Evolutionary conservation across 371 early-diverging fungal species (phyloP), one percentile per base, ranked within the genome.

Genomic region (Apophysomyces elegans): DNA sequence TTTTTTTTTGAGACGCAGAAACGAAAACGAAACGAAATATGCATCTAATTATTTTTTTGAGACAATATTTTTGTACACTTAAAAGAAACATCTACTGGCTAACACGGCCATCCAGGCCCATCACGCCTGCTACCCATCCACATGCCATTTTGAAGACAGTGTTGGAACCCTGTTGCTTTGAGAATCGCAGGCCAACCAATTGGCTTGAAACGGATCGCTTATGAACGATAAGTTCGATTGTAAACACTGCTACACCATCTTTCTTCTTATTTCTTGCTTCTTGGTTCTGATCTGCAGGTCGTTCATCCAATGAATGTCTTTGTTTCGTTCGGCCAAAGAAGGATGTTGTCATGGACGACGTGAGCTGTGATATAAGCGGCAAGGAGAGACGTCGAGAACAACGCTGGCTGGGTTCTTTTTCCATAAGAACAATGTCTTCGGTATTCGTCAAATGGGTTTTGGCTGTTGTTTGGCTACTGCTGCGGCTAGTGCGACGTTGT

Each of bases 61-160:
- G 13, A 5, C 11, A 41, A 41, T 21, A 1, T 21, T 47, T 47
- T 47, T 59, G 16, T n/a, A 60, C 44, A 14, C 21, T 8, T 50
- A 21, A 21, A 18, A 9, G 37, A 37, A 12, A 14, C 21, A 47
- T n/a, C 21, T 50, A 26, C 21, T 50, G 54, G 54, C 54, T 21
- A 50, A 9, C 21, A 21, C 54, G n/a, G 54, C 54, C 54, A 50
- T 50, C 43, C n/a, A 70, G 56, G 11, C 66, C 72, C 71, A 80
- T 67, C 0, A 80, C 80, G 36, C 76, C 74, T 35, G 76, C 72
- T 9, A 77, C 66, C 80, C 80, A 80, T 6, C 80, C 80, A 45
- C 76, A 62, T 3, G 78, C 80, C 76, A 80, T 77, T 62, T 80
- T 80, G 58, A 80, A 80, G 12, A 80, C 78, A 21, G 74, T 76